Evolutionary conservation across 2,329 filamentous ascomycete species (phyloP), one percentile per base, ranked within the genome.

Genomic region (Catunica adiposa): DNA sequence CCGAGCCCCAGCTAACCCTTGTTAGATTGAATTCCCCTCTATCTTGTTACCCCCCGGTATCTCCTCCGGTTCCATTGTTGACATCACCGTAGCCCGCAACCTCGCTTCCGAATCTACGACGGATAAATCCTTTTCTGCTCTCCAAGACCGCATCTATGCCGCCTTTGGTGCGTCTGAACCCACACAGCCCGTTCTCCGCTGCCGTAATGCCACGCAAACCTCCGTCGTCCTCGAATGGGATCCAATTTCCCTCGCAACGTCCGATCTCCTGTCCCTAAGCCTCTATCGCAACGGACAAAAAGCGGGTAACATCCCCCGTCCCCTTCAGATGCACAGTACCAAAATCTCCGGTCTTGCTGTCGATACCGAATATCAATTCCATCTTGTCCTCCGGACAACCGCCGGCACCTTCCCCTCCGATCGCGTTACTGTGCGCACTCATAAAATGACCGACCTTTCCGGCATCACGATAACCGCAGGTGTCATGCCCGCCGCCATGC

Each of bases 201-300:
- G 92, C 69, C 85, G 89, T 70, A 98, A 97, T 76, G 89, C 90
- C 56, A 98, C 92, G 1, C 92, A 98, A 70, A 98, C 92, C n/a
- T 94, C 87, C 26, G 84, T 97, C 48, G 92, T 98, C 38, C 84
- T 98, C 54, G 92, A 97, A 71, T 98, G 92, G 92, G 92, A 97
- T 61, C 88, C 90, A 34, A 85, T 98, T 65, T 79, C 90, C 63
- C 81, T 96, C 52, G 92, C 89, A 22, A 97, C 90, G 3, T 89
- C 92, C 61, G 88, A 92, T 66, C 77, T 97, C 59, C 83, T 92
- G 64, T 90, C 86, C 52, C 78, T 98, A 54, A 88, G 85, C 57
- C 76, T 98, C 53, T 97, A 92, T 71, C 85, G 92, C 67, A 98
- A 98, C 73, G 89, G 88, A 63, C 89, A 89, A 67, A 98, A 97